Evolutionary conservation across 352 stramenopile genomes (phyloP), one percentile per base, ranked within the genome.

Genomic region (Phytopythium vexans): DNA sequence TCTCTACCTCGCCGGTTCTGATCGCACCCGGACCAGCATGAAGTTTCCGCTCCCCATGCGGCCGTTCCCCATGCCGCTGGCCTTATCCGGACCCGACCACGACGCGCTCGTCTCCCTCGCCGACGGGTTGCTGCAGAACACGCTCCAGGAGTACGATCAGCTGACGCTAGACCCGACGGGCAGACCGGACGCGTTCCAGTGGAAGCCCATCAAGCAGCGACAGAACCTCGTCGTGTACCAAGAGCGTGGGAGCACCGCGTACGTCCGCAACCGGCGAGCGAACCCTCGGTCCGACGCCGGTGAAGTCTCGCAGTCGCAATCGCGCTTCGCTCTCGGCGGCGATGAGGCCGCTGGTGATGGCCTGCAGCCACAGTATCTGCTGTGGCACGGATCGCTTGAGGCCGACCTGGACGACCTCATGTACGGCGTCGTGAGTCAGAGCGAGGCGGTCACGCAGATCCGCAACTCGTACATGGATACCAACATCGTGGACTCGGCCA

Each of bases 371-470:
- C 56, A 54, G 4, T 66, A 68, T 21, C 58, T 70, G 57, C 50
- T 54, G 21, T 70, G 61, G 66, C 63, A 70, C 48, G 66, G 62
- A 1, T 56, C 62, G 1, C 50, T 74, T 1, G 54, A 70, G 10
- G 66, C 57, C 9, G 54, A 68, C 3, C 52, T 74, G 0, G 66
- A 74, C 33, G 66, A 74, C 35, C 38, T 74, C 46, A 68, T 74
- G 66, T 74, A 74, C 40, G 66, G 61, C 14, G 46, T 68, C 4
- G 58, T 68, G 4, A 74, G 52, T 33, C 58, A 70, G 46, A 74
- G 36, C 35, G 65, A 70, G 16, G 49, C 65, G 31, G 57, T 70
- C 44, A 59, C 55, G 14, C 52, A 45, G 9, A 66, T 74, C 44
- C 68, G 68, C 33, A 49, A 58, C 1, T 71, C 66, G 27, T 71